These are phyloP conservation scores for Sphenostylis stenocarpa DNA, from an alignment of 306 rosid species.

Conservation along the genomic window DNA sequence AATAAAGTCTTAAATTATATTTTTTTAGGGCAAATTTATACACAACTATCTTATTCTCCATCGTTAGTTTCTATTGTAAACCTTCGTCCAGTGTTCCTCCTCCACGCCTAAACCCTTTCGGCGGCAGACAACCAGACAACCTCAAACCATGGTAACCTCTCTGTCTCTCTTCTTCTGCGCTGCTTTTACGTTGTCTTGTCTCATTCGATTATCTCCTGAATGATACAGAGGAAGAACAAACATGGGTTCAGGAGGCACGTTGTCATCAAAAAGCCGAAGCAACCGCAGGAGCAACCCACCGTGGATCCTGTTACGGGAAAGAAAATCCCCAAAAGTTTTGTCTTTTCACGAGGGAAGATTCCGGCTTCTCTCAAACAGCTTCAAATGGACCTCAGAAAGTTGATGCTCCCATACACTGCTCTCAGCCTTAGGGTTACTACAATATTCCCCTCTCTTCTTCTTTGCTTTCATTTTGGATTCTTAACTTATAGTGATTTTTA, in stretches of 20 bases:
- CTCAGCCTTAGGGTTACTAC: conserved; percentile 65
- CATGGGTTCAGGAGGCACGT: conserved; percentile 56
- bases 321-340: conserved; percentile 91
- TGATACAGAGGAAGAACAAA: conserved; percentile 10
- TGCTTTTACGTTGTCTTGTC: background rate
- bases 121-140: background rate
- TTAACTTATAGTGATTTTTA: background rate
- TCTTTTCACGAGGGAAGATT: conserved; percentile 76
- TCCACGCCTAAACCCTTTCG: background rate
- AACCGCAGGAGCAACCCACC: conserved; percentile 31
- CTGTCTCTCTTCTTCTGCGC: background rate
- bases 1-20: too few relatives aligned
- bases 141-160: background rate
- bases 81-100: background rate
- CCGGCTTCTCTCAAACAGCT: conserved; percentile 86
- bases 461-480: background rate
- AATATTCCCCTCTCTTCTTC: background rate
- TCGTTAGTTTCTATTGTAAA: too few relatives aligned
- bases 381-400: conserved; percentile 85
- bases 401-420: conserved; percentile 90
- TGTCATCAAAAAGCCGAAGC: conserved; percentile 44
- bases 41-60: too few relatives aligned
- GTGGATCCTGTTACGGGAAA: conserved; percentile 92
- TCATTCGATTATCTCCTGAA: background rate
- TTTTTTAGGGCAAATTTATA: too few relatives aligned